Conservation (phyloP, 2,329 filamentous ascomycete genomes). For the Paecilomyces sp. region DNA sequence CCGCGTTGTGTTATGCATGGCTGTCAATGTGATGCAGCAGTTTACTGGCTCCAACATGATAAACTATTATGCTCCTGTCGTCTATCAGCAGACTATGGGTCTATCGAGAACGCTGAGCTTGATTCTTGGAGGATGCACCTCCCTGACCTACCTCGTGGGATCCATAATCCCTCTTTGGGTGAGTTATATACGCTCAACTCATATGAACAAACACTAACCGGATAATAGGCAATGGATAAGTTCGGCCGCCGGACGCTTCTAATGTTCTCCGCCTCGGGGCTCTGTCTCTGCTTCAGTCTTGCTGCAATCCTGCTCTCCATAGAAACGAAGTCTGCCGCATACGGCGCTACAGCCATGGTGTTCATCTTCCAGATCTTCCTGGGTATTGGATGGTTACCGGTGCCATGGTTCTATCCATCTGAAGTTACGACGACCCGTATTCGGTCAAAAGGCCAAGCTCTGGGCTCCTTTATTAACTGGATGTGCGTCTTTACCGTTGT, state of each 20-base stretch:
- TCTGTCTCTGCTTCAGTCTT: slow-evolving; percentile 39
- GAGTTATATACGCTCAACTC: slow-evolving; percentile 1
- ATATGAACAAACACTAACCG: not conserved
- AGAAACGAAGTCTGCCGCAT: slow-evolving; percentile 22
- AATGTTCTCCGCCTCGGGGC: slow-evolving; percentile 33
- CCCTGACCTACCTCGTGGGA: slow-evolving; percentile 33
- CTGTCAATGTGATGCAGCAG: slow-evolving; percentile 30
- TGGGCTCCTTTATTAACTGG: slow-evolving; percentile 31
- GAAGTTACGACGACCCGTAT: slow-evolving; percentile 37
- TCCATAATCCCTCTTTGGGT: slow-evolving; percentile 35
- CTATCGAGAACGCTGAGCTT: slow-evolving; percentile 43
- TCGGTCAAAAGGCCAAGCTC: slow-evolving; percentile 32
- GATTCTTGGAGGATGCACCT: slow-evolving; percentile 43
- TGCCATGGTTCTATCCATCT: slow-evolving; percentile 39
- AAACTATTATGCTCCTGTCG: slow-evolving; percentile 34
- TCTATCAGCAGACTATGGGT: slow-evolving; percentile 33
- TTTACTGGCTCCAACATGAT: slow-evolving; percentile 32
- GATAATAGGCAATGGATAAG: slow-evolving; percentile 23
- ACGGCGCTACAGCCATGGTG: slow-evolving; percentile 37
- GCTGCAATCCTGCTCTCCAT: slow-evolving; percentile 32
- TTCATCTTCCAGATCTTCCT: slow-evolving; percentile 41
- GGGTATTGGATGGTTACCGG: slow-evolving; percentile 37
- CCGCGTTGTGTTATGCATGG: slow-evolving; percentile 24
- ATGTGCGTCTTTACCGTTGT: slow-evolving; percentile 27
- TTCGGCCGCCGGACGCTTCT: slow-evolving; percentile 36